These are phyloP conservation scores for Entomortierella chlamydospora DNA, from an alignment of 192 early-diverging fungal species.

Conservation along the genomic window DNA sequence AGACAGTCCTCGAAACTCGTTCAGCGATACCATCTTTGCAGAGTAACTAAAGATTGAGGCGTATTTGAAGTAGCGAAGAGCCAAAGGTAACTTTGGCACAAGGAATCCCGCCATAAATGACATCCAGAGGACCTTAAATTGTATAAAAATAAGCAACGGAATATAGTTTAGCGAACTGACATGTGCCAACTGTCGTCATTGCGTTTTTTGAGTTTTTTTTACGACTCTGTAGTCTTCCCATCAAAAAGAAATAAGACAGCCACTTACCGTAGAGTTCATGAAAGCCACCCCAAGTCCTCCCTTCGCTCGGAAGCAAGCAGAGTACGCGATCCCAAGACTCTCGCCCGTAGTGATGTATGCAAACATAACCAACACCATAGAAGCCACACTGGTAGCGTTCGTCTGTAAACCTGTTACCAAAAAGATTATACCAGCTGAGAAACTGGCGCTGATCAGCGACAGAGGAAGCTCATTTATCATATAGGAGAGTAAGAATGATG, in stretches of 20 bases:
- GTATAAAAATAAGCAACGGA: too few relatives aligned
- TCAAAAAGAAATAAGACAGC: too few relatives aligned
- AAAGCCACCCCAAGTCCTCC: slow-evolving; percentile 44
- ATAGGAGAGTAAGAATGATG: slow-evolving; percentile 49
- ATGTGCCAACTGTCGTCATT: too few relatives aligned
- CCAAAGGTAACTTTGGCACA: too few relatives aligned
- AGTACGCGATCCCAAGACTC: slow-evolving; percentile 47
- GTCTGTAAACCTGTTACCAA: slow-evolving; percentile 32
- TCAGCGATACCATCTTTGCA: too few relatives aligned
- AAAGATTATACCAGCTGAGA: too few relatives aligned
- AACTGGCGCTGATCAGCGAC: slow-evolving; percentile 36
- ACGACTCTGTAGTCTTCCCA: too few relatives aligned
- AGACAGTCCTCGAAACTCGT: slow-evolving; percentile 51
- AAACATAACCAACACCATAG: slow-evolving; percentile 52
- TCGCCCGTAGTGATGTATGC: slow-evolving; percentile 52
- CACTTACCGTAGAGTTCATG: slow-evolving; percentile 47
- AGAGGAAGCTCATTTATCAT: slow-evolving; percentile 46
- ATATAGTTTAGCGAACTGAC: too few relatives aligned
- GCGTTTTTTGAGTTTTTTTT: too few relatives aligned
- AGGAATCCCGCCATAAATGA: slow-evolving; percentile 53
- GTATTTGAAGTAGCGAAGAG: too few relatives aligned
- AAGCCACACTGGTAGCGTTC: slow-evolving; percentile 39
- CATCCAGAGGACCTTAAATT: slow-evolving; percentile 40
- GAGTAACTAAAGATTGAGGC: too few relatives aligned
- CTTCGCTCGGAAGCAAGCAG: slow-evolving; percentile 40